Conservation (phyloP, 2,329 filamentous ascomycete genomes). For the Albophoma yamanashiensis region DNA sequence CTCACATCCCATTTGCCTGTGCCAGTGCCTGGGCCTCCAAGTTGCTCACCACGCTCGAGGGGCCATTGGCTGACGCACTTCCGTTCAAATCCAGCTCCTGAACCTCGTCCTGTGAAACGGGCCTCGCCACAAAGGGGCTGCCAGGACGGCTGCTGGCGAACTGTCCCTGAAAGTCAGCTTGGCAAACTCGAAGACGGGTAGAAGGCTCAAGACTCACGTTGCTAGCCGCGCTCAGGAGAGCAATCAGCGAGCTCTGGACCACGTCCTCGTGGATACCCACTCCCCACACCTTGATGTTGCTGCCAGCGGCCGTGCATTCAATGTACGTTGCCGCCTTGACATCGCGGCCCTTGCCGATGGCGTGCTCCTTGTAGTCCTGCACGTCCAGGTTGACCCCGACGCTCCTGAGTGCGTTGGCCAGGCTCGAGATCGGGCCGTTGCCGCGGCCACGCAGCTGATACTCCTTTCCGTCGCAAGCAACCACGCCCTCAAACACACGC, state of each 20-base stretch:
- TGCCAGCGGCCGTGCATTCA: conserved; percentile 64
- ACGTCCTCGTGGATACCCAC: conserved; percentile 48
- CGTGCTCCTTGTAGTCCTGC: conserved; percentile 91
- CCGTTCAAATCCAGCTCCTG: conserved; percentile 6
- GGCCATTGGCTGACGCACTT: conserved; percentile 1
- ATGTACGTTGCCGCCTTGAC: conserved; percentile 96
- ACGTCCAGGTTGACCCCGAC: conserved; percentile 85
- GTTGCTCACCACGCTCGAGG: conserved; percentile 7
- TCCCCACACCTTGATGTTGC: conserved; percentile 70
- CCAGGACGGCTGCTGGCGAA: conserved; percentile 62
- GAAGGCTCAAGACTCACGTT: conserved; percentile 51
- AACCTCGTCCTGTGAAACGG: conserved; percentile 25
- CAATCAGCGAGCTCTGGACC: conserved; percentile 79
- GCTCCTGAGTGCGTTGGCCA: conserved; percentile 69
- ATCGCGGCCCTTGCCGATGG: conserved; percentile 68
- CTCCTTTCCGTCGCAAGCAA: conserved; percentile 73
- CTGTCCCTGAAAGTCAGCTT: conserved; percentile 1
- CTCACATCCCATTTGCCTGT: conserved; percentile 10
- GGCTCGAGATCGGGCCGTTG: conserved; percentile 81
- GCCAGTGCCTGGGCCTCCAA: conserved; percentile 12
- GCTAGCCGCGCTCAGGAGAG: conserved; percentile 73
- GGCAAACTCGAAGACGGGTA: neutral
- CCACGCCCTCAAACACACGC: conserved; percentile 74
- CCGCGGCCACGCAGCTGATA: conserved; percentile 69
- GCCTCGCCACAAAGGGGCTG: conserved; percentile 50